Percentiles rank a stretch among this genome's conserved stretches.
phyloP scores from a whole-genome alignment of 441 rosid genomes.

The Eruca vesicaria region DNA sequence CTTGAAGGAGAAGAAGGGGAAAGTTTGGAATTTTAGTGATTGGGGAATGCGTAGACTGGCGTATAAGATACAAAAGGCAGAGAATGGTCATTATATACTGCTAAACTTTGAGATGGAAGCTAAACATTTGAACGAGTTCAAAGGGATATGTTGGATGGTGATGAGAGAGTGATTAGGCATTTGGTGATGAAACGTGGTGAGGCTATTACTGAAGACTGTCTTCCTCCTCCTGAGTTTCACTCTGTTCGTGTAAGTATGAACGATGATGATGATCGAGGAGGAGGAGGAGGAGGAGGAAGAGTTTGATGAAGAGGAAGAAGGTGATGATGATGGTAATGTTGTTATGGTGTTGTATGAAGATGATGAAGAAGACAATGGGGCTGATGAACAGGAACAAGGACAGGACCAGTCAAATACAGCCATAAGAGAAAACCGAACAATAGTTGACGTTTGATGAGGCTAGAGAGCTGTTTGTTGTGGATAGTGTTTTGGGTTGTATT shows the following conservation, averaged over 20 bases:
- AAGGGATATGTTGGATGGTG: slow-evolving; percentile 72
- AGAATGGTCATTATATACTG: slow-evolving; percentile 17
- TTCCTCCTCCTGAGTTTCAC: slow-evolving; percentile 87
- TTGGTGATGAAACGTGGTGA: slow-evolving; percentile 77
- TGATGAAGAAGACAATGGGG: slow-evolving; percentile 25
- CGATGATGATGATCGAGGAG: slow-evolving; percentile 42
- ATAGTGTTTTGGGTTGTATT: background rate
- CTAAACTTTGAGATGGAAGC: slow-evolving; percentile 95
- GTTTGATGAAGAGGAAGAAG: slow-evolving; percentile 34
- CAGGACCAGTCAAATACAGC: slow-evolving; percentile 8
- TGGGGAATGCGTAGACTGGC: slow-evolving; percentile 80
- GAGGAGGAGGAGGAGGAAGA: slow-evolving; percentile 42
- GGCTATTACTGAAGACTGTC: slow-evolving; percentile 71
- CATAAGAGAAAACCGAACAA: slow-evolving; percentile 32
- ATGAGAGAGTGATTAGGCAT: slow-evolving; percentile 84
- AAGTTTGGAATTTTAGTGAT: slow-evolving; percentile 35
- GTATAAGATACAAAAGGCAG: background rate
- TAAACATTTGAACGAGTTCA: slow-evolving; percentile 75
- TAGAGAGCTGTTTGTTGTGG: slow-evolving; percentile 18
- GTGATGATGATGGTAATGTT: slow-evolving; percentile 40
- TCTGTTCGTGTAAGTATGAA: slow-evolving; percentile 43
- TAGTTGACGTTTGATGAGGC: slow-evolving; percentile 6
- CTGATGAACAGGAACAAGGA: slow-evolving; percentile 19
- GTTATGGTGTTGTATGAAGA: slow-evolving; percentile 30
- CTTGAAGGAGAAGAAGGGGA: slow-evolving; percentile 74